phyloP scores from a whole-genome alignment of 2,329 filamentous ascomycete species.

The Verticillium nubilum region DNA sequence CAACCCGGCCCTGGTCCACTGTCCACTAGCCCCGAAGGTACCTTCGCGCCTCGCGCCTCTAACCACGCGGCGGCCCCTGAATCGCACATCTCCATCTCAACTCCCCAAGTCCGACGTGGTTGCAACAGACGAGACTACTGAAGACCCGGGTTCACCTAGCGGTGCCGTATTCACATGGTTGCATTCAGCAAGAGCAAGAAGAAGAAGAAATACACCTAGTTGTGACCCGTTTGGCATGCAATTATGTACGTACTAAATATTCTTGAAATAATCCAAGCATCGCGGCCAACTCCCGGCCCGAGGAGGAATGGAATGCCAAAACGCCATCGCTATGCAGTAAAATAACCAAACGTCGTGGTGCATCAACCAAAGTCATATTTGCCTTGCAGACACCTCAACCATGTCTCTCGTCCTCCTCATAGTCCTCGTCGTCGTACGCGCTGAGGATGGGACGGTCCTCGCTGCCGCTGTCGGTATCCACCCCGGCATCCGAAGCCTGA shows the following conservation, averaged over 20 bases:
- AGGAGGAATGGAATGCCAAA: not conserved
- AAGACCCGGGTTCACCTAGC: not conserved
- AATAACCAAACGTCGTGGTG: conserved; percentile 1
- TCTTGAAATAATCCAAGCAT: not conserved
- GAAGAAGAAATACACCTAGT: too few relatives aligned
- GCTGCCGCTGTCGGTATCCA: conserved; percentile 20
- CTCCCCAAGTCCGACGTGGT: not conserved
- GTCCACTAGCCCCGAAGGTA: too few relatives aligned
- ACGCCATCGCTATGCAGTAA: conserved; percentile 19
- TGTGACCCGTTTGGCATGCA: too few relatives aligned
- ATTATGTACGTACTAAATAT: not conserved
- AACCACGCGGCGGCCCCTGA: too few relatives aligned
- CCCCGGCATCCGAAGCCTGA: conserved; percentile 7
- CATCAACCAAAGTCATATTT: too few relatives aligned
- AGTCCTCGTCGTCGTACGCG: conserved; percentile 25
- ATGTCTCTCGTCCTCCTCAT: conserved; percentile 3
- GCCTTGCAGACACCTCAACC: not conserved
- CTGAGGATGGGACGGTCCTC: conserved; percentile 28
- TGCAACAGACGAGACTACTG: not conserved
- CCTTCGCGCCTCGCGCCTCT: too few relatives aligned
- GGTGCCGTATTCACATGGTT: not conserved
- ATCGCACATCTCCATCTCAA: not conserved
- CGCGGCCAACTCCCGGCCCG: not conserved
- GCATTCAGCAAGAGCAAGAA: not conserved
- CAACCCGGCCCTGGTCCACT: too few relatives aligned